A percentile compares a stretch with the other conserved stretches of the same genome.
Conservation (phyloP, 257 asterid species). For the Primulina tabacum region DNA sequence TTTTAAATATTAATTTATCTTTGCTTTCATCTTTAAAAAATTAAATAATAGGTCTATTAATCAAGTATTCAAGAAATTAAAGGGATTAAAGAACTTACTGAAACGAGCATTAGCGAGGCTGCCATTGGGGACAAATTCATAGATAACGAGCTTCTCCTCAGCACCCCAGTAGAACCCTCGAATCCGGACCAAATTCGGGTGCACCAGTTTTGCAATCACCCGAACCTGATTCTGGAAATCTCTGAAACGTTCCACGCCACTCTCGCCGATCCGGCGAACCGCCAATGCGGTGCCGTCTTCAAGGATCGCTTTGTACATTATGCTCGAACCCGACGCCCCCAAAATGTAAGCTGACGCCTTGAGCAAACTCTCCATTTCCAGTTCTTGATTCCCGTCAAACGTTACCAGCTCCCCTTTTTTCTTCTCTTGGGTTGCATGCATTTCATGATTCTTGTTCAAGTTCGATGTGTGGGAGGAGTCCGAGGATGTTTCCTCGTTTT, state of each 20-base stretch:
- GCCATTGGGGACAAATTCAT: constrained; percentile 88
- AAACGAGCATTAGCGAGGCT: constrained; percentile 90
- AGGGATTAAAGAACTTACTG: constrained; percentile 52
- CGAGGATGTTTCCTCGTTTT: constrained; percentile 37
- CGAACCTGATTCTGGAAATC: constrained; percentile 87
- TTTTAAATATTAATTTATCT: no score
- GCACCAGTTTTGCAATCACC: constrained; percentile 66
- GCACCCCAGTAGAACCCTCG: constrained; percentile 94
- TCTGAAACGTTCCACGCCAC: constrained; percentile 73
- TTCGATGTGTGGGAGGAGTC: constrained; percentile 35
- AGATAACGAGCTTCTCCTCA: constrained; percentile 88
- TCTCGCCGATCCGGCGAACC: constrained; percentile 84
- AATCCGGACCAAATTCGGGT: constrained; percentile 76
- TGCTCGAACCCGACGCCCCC: constrained; percentile 92
- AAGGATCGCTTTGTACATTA: constrained; percentile 91
- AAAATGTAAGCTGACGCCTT: constrained; percentile 90
- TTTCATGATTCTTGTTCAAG: constrained; percentile 15
- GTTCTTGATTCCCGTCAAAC: constrained; percentile 73
- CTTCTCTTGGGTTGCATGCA: constrained; percentile 31
- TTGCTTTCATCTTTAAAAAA: no score
- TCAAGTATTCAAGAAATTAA: no score
- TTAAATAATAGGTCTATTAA: no score
- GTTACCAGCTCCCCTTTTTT: constrained; percentile 77
- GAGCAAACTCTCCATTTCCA: constrained; percentile 76
- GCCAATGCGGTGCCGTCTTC: constrained; percentile 83